Conservation (phyloP, 495 filamentous ascomycete species). For the Penicillium herquei region DNA sequence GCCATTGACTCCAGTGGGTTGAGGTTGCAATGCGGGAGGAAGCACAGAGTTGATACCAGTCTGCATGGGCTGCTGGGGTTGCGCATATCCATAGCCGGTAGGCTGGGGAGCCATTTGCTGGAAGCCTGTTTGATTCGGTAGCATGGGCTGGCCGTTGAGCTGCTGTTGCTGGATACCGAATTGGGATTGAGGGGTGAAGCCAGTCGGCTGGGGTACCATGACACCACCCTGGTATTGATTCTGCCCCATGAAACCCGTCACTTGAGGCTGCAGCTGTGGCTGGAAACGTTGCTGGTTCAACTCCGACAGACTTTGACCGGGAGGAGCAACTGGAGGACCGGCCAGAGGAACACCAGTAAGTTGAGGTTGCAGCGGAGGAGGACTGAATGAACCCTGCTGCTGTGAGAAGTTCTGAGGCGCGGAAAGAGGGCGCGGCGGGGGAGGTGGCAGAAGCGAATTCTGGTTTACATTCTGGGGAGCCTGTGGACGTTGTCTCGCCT, state of each 20-base stretch:
- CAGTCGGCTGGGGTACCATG: conserved; percentile 50
- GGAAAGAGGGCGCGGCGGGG: conserved; percentile 79
- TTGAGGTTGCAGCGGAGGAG: conserved; percentile 78
- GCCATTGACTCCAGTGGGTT: conserved; percentile 59
- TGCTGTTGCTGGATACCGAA: conserved; percentile 54
- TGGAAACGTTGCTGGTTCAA: conserved; percentile 64
- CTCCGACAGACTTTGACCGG: conserved; percentile 74
- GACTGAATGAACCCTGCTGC: conserved; percentile 67
- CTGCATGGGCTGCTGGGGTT: conserved; percentile 51
- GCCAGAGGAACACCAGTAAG: conserved; percentile 67
- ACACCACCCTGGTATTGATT: conserved; percentile 48
- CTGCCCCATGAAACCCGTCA: conserved; percentile 57
- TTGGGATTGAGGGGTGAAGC: conserved; percentile 50
- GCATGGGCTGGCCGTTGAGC: conserved; percentile 17
- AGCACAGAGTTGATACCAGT: conserved; percentile 47
- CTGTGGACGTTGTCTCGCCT: conserved; percentile 68
- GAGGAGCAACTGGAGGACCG: conserved; percentile 58
- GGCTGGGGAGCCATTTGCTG: conserved; percentile 61
- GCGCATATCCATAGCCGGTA: conserved; percentile 58
- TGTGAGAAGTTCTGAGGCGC: conserved; percentile 80
- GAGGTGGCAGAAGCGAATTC: conserved; percentile 73
- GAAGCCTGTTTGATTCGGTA: conserved; percentile 43
- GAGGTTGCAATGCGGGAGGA: conserved; percentile 46
- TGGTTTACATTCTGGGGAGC: conserved; percentile 62
- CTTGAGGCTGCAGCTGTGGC: conserved; percentile 50